Evolutionary conservation across 2,329 filamentous ascomycete species (phyloP).

Genomic region (Claviceps pazoutovae): DNA sequence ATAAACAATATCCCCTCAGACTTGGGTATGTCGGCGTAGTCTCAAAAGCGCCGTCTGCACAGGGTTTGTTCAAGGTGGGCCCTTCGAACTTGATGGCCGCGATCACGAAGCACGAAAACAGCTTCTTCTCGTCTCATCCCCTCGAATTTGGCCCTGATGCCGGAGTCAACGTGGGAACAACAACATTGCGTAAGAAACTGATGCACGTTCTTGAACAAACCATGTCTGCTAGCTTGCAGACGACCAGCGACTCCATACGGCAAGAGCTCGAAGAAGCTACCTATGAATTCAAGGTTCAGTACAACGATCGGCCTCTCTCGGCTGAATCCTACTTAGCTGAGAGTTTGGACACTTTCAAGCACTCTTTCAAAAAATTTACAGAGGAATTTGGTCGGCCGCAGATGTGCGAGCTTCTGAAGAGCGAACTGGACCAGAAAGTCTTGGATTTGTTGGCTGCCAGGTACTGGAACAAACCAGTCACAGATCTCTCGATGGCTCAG

Average conservation of each 20-base stretch:
- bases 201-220: constrained; percentile 96
- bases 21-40: constrained; percentile 94
- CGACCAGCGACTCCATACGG: constrained; percentile 80
- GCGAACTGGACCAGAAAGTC: constrained; percentile 86
- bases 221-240: constrained; percentile 84
- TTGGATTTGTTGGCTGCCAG: constrained; percentile 82
- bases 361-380: constrained; percentile 88
- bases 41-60: constrained; percentile 57
- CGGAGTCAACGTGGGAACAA: constrained; percentile 66
- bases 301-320: constrained; percentile 88
- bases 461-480: constrained; percentile 94
- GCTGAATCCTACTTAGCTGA: constrained; percentile 95
- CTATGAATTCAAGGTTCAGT: constrained; percentile 98
- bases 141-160: constrained; percentile 62
- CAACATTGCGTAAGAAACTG: constrained; percentile 79
- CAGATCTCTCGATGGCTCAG: constrained; percentile 56
- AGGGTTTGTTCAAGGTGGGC: constrained; percentile 71
- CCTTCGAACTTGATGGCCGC: constrained; percentile 64
- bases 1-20: constrained; percentile 88
- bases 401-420: constrained; percentile 79
- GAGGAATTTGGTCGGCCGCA: constrained; percentile 80
- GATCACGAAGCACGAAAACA: constrained; percentile 76
- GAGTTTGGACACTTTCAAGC: constrained; percentile 90
- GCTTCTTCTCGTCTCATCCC: constrained; percentile 76
- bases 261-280: constrained; percentile 93